phyloP scores from a whole-genome alignment of 257 asterid genomes.

The Linaria vulgaris region DNA sequence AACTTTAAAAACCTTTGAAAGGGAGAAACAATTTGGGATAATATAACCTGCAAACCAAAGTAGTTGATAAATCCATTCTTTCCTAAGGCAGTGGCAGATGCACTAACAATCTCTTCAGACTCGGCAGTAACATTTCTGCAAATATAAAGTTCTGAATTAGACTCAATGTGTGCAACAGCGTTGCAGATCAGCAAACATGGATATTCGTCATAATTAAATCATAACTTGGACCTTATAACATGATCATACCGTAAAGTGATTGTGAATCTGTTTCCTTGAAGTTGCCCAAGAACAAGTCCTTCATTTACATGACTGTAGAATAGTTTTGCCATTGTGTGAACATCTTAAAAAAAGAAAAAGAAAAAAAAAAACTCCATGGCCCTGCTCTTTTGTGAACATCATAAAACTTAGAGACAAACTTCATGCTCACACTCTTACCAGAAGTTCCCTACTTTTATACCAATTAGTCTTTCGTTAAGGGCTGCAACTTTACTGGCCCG shows the following conservation, averaged over 20 bases:
- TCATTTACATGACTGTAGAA: conserved; percentile 76
- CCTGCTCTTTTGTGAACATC: conserved; percentile 31
- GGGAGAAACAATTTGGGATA: conserved; percentile 21
- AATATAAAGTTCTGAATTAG: conserved; percentile 12
- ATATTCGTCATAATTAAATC: background rate
- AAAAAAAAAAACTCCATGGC: conserved; percentile 23
- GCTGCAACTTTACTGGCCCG: conserved; percentile 74
- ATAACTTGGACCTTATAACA: background rate
- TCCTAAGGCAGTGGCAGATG: conserved; percentile 71
- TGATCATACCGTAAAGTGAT: conserved; percentile 66
- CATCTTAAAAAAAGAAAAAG: conserved; percentile 17
- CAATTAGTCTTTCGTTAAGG: conserved; percentile 75
- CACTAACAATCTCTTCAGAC: conserved; percentile 64
- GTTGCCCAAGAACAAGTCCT: conserved; percentile 91
- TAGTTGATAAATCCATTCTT: conserved; percentile 83
- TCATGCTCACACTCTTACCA: conserved; percentile 54
- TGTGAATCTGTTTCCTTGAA: conserved; percentile 87
- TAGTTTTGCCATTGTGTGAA: conserved; percentile 20
- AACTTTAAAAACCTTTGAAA: conserved; percentile 9
- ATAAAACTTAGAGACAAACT: conserved; percentile 28
- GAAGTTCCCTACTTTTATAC: conserved; percentile 91
- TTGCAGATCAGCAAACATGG: background rate
- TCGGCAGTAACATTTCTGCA: conserved; percentile 81
- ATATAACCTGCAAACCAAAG: conserved; percentile 85
- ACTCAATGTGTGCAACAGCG: conserved; percentile 20